phyloP scores from a whole-genome alignment of 2,329 filamentous ascomycete genomes.

The Phialophora chinensis region DNA sequence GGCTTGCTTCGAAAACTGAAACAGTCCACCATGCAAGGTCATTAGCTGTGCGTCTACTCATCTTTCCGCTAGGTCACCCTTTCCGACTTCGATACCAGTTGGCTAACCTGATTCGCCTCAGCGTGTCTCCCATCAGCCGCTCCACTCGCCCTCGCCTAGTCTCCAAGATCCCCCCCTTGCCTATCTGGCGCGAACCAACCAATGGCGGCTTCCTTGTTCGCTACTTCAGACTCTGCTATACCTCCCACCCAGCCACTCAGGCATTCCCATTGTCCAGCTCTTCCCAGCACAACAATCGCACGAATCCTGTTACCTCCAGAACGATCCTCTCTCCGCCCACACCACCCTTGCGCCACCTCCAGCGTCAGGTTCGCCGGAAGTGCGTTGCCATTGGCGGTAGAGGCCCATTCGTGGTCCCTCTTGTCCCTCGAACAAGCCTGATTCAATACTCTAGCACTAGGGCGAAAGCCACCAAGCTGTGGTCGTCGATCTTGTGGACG shows the following conservation, averaged over 20 bases:
- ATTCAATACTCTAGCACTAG: neutral
- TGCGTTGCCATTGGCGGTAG: neutral
- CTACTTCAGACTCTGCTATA: neutral
- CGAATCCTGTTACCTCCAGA: neutral
- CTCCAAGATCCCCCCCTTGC: constrained; percentile 2
- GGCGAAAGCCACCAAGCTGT: constrained; percentile 6
- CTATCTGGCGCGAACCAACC: neutral
- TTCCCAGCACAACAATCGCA: neutral
- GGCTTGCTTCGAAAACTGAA: neutral
- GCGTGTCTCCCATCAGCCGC: constrained; percentile 6
- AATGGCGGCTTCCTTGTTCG: neutral
- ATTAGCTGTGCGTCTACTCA: neutral
- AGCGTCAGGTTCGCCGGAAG: neutral
- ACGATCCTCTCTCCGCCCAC: neutral
- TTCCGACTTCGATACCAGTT: neutral
- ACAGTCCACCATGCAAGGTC: neutral
- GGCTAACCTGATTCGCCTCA: neutral
- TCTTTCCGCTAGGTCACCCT: neutral
- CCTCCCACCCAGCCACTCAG: neutral
- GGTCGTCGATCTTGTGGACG: neutral
- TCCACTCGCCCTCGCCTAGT: constrained; percentile 7
- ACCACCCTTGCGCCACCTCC: constrained; percentile 4
- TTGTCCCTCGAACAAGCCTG: neutral
- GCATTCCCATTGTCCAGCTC: neutral
- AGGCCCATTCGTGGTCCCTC: neutral